Conservation (phyloP, 108 stramenopile genomes). For the Nitzschia putrida region DNA sequence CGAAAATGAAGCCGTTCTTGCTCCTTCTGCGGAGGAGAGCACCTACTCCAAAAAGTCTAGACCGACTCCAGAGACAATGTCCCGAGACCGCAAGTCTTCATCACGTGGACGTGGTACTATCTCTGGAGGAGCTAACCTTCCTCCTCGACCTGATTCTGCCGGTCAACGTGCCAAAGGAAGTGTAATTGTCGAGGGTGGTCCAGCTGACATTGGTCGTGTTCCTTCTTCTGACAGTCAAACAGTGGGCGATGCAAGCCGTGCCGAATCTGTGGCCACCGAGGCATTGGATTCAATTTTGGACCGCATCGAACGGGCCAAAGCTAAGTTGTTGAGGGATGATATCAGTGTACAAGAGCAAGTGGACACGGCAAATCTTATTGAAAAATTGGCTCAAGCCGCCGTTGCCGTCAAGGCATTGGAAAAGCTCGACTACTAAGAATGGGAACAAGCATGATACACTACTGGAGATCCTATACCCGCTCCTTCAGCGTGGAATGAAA, state of each 20-base stretch:
- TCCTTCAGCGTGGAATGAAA: too few species aligned
- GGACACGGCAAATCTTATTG: slow-evolving; percentile 42
- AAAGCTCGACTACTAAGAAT: not conserved
- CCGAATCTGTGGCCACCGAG: slow-evolving; percentile 45
- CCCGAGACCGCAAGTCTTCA: not conserved
- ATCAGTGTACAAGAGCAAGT: slow-evolving; percentile 29
- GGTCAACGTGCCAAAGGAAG: not conserved
- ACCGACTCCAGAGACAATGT: slow-evolving; percentile 15
- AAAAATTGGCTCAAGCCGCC: slow-evolving; percentile 50
- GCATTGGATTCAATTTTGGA: slow-evolving; percentile 49
- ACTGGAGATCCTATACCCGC: too few species aligned
- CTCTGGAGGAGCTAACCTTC: not conserved
- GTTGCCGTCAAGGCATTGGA: slow-evolving; percentile 46
- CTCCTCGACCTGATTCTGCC: not conserved
- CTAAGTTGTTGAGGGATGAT: slow-evolving; percentile 21
- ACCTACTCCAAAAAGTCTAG: slow-evolving; percentile 4
- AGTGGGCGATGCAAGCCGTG: slow-evolving; percentile 20
- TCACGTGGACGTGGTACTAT: not conserved
- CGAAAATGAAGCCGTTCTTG: slow-evolving; percentile 12
- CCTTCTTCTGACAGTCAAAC: not conserved
- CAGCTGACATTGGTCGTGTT: not conserved
- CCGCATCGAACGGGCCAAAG: slow-evolving; percentile 48
- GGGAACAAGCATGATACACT: too few species aligned
- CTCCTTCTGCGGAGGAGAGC: slow-evolving; percentile 25
- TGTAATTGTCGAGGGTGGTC: slow-evolving; percentile 11